Conservation (phyloP, 2,329 filamentous ascomycete species). For the Zarea fungicola region DNA sequence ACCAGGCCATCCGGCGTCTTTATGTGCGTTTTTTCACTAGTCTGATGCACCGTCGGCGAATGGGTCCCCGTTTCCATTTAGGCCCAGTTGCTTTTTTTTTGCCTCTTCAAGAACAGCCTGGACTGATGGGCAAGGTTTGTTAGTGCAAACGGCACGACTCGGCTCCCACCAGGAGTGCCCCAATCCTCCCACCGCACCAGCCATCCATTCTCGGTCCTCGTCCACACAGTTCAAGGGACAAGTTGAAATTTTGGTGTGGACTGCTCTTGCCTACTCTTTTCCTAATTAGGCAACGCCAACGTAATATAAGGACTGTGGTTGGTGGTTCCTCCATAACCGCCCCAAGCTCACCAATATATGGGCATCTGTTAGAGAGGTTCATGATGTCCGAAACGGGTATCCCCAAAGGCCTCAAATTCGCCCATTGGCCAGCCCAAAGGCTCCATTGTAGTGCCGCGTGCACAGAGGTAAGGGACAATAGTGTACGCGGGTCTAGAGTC, state of each 20-base stretch:
- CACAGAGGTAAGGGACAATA: not conserved
- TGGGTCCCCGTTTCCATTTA: not conserved
- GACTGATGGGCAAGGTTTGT: too few species aligned
- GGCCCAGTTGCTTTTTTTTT: not conserved
- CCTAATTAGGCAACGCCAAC: slow-evolving; percentile 11
- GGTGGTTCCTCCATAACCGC: slow-evolving; percentile 13
- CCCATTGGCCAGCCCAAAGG: slow-evolving; percentile 4
- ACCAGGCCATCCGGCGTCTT: not conserved
- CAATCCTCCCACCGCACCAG: not conserved
- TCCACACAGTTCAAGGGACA: too few species aligned
- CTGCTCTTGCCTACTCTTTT: slow-evolving; percentile 1
- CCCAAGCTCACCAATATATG: slow-evolving; percentile 12
- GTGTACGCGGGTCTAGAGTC: slow-evolving; percentile 1
- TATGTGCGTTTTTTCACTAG: not conserved
- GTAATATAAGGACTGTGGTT: slow-evolving; percentile 11
- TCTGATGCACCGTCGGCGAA: not conserved
- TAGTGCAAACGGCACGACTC: not conserved
- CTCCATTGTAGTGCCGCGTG: not conserved
- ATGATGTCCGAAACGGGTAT: slow-evolving; percentile 5
- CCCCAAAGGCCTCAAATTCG: not conserved
- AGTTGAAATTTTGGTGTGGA: not conserved
- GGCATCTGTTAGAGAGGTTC: slow-evolving; percentile 13
- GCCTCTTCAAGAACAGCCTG: not conserved
- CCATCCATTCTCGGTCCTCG: not conserved
- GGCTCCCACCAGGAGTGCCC: not conserved